Base-by-base conservation (phyloP, 495 filamentous ascomycete species). In the Aspergillus incahuasiensis region DNA sequence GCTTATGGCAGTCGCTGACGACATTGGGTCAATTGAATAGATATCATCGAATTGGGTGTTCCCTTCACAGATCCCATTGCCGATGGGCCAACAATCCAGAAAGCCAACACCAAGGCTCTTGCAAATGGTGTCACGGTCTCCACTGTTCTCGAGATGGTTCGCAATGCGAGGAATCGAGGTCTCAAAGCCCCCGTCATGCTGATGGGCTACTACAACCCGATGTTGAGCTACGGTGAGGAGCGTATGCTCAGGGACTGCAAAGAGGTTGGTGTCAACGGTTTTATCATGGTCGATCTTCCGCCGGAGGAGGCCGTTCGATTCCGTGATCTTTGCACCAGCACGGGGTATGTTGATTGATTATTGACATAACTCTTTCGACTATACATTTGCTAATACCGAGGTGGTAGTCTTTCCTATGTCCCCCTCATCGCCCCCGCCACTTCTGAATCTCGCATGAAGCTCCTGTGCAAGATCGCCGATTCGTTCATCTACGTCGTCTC, bases 401-500 rank as follows among this genome's bases (percentile, higher is more conserved):
- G 56, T 45, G 47, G 22, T 61, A 88, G 90, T 9, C 79, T 98
- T 25, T 96, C 91, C 2, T 99, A 97, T 69, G 86, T 99, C 12
- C 94, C 94, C 3, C 80, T 99, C 8, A 95, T 99, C 64, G 92
- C 94, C 13, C 94, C 94, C 19, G 84, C 92, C 2, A 97, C 94
- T 1, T 92, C 91, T n/a, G 88, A 94, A 53, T 70, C 82, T 43
- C 89, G 94, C 53, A 92, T 97, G 90, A 91, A 91, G 73, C 75
- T 96, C 4, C 84, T 99, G 20, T 99, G 94, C 81, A 86, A 89
- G 71, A 95, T 99, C 47, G 94, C 95, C 62, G 92, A 97, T 72
- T 96, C 91, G 8, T 99, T 99, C 77, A 95, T 99, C 73, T 99
- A 99, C 69, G 94, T 99, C 54, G 95, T 97, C 19, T 97, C 94